These are phyloP conservation scores for Pichia cabralensis DNA, from an alignment of 805 yeast species.

Conservation along the genomic window DNA sequence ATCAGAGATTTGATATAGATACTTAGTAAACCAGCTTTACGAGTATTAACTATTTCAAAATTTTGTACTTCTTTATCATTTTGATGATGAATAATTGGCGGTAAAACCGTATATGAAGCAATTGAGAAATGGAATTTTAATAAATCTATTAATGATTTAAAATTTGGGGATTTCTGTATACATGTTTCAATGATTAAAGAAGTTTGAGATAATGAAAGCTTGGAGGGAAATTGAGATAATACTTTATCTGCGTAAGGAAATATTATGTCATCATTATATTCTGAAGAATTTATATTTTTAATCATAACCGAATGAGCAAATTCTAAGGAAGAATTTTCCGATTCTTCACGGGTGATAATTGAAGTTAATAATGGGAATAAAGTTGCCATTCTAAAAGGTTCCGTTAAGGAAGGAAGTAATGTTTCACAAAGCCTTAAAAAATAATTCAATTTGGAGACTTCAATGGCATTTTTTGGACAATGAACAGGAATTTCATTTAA, in stretches of 20 bases:
- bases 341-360: background rate
- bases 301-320: conserved; percentile 55
- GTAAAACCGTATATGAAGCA: conserved; percentile 7
- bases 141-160: conserved; percentile 3
- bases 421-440: conserved; percentile 39
- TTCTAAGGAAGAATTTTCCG: conserved; percentile 33
- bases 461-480: conserved; percentile 24
- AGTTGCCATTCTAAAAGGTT: conserved; percentile 22
- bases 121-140: conserved; percentile 2
- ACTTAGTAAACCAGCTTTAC: conserved; percentile 36
- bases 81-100: background rate
- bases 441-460: conserved; percentile 33
- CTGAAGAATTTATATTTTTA: conserved; percentile 18
- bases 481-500: conserved; percentile 10
- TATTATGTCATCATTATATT: background rate
- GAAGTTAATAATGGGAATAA: conserved; percentile 14
- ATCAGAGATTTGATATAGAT: conserved; percentile 44
- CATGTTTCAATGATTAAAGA: conserved; percentile 47
- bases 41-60: conserved; percentile 18
- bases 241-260: conserved; percentile 16
- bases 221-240: conserved; percentile 44
- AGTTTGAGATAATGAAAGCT: conserved; percentile 45
- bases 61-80: conserved; percentile 10
- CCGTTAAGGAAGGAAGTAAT: conserved; percentile 26
- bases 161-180: conserved; percentile 19